Evolutionary conservation across 495 filamentous ascomycete species (phyloP), one percentile per base, ranked within the genome.

Genomic region (Neurospora intermedia): DNA sequence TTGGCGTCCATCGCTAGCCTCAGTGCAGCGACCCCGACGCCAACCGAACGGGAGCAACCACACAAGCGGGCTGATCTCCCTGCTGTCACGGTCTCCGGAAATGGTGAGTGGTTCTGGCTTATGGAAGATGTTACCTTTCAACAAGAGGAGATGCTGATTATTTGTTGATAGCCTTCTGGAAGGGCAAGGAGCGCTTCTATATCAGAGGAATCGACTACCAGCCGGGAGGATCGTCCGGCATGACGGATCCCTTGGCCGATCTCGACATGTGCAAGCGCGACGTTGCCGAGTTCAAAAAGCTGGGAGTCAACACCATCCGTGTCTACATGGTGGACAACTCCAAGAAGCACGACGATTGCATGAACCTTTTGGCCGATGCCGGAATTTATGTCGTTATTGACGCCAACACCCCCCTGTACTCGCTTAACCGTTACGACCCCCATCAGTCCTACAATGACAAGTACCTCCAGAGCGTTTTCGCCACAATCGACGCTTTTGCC

Each of bases 191-290:
- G 13, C 91, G 95, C 74, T 98, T 97, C 88, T 98, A 98, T 81
- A 89, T 98, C 70, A 92, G 94, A 62, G 95, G 95, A 80, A 90
- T 98, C 75, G 95, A 97, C 86, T 98, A 97, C 83, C 94, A 97
- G 81, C 94, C 94, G 69, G 94, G 95, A 74, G 95, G 95, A 74
- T 91, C 92, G 27, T 94, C 93, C 31, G 84, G 89, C 70, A 87
- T 92, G 71, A 77, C 80, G 23, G 95, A 99, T 77, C 94, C 95
- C 62, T 89, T 98, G 69, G 90, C 93, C 70, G 89, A 96, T 77
- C 77, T 82, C 20, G 80, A 81, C 0, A 82, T 83, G 71, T 98
- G 95, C 87, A 87, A 87, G 79, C 92, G 95, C 72, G 95, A 98
- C 81, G 92, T 97, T 79, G 82, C 84, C 20, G 84, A 93, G 75